phyloP scores from a whole-genome alignment of 2,329 filamentous ascomycete genomes.

The Aspergillus transmontanensis region DNA sequence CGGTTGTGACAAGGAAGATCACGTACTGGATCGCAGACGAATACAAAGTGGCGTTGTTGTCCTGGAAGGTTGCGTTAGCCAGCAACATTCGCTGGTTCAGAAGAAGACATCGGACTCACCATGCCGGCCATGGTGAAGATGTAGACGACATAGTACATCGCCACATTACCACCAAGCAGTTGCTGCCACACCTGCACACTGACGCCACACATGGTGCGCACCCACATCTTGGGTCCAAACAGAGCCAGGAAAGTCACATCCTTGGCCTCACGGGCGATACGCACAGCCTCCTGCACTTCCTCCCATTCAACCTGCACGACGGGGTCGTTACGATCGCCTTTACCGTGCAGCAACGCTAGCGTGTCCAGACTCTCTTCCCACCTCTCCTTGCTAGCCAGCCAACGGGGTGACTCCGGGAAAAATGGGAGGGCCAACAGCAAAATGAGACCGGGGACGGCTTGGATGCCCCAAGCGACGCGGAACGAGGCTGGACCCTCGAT shows the following conservation, averaged over 20 bases:
- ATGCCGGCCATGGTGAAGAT: slow-evolving; percentile 64
- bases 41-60: slow-evolving; percentile 47
- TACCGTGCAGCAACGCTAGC: slow-evolving; percentile 60
- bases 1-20: slow-evolving; percentile 58
- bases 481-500: slow-evolving; percentile 50
- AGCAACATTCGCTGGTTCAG: too few relatives aligned
- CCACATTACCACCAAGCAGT: slow-evolving; percentile 59
- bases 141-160: slow-evolving; percentile 63
- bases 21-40: slow-evolving; percentile 61
- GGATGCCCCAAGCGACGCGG: slow-evolving; percentile 64
- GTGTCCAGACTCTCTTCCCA: slow-evolving; percentile 56
- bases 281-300: slow-evolving; percentile 38
- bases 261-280: slow-evolving; percentile 34
- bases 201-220: slow-evolving; percentile 55
- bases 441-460: slow-evolving; percentile 61
- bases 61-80: slow-evolving; percentile 23
- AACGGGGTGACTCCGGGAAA: slow-evolving; percentile 63
- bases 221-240: slow-evolving; percentile 53
- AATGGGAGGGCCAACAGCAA: slow-evolving; percentile 59
- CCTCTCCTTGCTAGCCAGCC: slow-evolving; percentile 62
- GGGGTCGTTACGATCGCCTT: slow-evolving; percentile 57
- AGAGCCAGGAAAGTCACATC: slow-evolving; percentile 43
- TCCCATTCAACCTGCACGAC: slow-evolving; percentile 57
- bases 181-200: slow-evolving; percentile 61
- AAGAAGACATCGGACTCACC: slow-evolving; percentile 17